phyloP scores from a whole-genome alignment of 345 rosid genomes.

The Triadica sebifera region DNA sequence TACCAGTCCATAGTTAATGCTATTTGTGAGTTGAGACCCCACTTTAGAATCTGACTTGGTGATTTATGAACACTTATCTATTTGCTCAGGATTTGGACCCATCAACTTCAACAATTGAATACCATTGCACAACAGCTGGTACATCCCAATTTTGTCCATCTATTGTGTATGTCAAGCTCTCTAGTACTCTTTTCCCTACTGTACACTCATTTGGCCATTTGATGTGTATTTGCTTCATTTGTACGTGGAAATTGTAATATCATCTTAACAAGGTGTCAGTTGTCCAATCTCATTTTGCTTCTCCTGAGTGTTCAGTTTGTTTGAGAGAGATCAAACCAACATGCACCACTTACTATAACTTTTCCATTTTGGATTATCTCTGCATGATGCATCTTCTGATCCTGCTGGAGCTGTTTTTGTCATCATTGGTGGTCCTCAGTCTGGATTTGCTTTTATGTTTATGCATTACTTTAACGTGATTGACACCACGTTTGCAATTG shows the following conservation, averaged over 20 bases:
- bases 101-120: slow-evolving; percentile 69
- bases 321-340: not conserved
- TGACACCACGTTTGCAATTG: too few species aligned
- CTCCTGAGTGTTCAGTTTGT: not conserved
- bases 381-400: not conserved
- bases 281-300: not conserved
- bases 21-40: not conserved
- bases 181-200: slow-evolving; percentile 12
- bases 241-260: not conserved
- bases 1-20: not conserved
- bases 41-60: slow-evolving; percentile 5
- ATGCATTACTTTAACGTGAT: not conserved
- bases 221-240: not conserved
- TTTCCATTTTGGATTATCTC: not conserved
- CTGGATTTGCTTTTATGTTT: not conserved
- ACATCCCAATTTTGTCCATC: slow-evolving; percentile 18
- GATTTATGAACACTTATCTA: slow-evolving; percentile 13
- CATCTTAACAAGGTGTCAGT: not conserved
- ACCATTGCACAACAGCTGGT: slow-evolving; percentile 90
- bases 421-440: not conserved
- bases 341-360: not conserved
- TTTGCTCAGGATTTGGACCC: slow-evolving; percentile 67
- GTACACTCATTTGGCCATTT: not conserved
- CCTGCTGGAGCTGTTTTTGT: not conserved
- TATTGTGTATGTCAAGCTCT: slow-evolving; percentile 14